phyloP scores from a whole-genome alignment of 768 basidiomycete genomes.

The Daedaleopsis sinensis region DNA sequence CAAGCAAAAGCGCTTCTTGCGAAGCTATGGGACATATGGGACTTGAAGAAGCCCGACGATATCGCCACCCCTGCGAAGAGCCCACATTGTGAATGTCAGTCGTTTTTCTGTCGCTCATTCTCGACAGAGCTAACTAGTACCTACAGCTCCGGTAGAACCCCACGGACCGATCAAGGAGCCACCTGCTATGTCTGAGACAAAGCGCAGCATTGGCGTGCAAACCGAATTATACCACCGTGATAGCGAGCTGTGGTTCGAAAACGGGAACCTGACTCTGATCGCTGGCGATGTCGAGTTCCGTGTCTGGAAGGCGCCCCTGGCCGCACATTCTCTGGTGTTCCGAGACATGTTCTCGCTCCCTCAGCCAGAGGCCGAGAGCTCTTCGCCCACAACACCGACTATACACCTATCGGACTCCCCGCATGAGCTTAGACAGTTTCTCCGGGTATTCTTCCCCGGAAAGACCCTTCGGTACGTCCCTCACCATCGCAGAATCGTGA shows the following conservation, averaged over 20 bases:
- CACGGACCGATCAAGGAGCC: neutral
- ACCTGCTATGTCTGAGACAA: neutral
- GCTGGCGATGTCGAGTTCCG: neutral
- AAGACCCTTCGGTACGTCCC: neutral
- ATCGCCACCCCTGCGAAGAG: neutral
- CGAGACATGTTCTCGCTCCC: neutral
- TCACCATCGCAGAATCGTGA: neutral
- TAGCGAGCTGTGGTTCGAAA: conserved; percentile 29
- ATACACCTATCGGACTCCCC: neutral
- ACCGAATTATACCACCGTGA: neutral
- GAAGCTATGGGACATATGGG: neutral
- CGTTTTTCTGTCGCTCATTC: neutral
- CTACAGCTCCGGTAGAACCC: neutral
- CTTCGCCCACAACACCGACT: neutral
- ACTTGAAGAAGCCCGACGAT: neutral
- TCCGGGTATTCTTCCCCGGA: neutral
- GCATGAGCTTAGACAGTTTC: neutral
- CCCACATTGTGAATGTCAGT: neutral
- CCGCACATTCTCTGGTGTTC: neutral
- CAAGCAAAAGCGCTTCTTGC: neutral
- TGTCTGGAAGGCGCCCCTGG: neutral
- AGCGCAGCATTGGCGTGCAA: neutral
- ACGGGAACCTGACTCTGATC: conserved; percentile 20
- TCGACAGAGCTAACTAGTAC: neutral
- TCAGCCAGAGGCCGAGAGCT: neutral